Base-by-base conservation (phyloP, 1,139 yeast genomes). In the Candida sojae region DNA sequence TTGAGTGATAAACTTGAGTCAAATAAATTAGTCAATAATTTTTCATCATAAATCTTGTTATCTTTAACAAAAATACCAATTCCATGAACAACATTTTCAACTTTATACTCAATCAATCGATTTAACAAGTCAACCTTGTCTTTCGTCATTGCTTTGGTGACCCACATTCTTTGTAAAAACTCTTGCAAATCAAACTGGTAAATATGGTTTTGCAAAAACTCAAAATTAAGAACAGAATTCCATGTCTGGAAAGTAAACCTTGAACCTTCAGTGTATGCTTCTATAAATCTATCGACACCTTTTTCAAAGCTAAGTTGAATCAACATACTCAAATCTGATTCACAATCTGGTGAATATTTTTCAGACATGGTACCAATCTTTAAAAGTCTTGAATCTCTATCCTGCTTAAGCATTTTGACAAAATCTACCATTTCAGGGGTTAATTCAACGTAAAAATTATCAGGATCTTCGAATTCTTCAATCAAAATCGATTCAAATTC, bases 381-480 rank as follows among this genome's bases (percentile, higher is more conserved):
- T 6, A 30, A 21, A 25, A 42, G 8, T 28, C 44, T 34, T 25
- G 31, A 3, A 13, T 35, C 39, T 8, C 30, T 28, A 29, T 42
- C 44, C 9, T 7, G 25, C 26, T 63, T 62, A 6, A 57, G 31
- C 38, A 71, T 62, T 5, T 63, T 64, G 4, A 53, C 44, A 52
- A 67, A 73, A 4, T 54, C 55, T 6, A 44, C 40, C 38, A 79
- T 60, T 13, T 76, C 77, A 2, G 64, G 62, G 12, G 69, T 67
- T 48, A 77, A 63, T 37, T 68, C 72, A 38, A 75, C 58, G 55
- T 79, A 79, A 51, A 74, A 75, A 45, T 75, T 70, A 43, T 79
- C 83, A 29, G 81, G 64, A 53, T 81, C 83, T 56, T 79, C 79
- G 46, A 82, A 73, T 59, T 77, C 79, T 43, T 75, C 67, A 17